Percentiles rank a stretch among this genome's conserved stretches.
Conservation (phyloP, 2,329 filamentous ascomycete genomes). For the Aspergillus awamori region DNA sequence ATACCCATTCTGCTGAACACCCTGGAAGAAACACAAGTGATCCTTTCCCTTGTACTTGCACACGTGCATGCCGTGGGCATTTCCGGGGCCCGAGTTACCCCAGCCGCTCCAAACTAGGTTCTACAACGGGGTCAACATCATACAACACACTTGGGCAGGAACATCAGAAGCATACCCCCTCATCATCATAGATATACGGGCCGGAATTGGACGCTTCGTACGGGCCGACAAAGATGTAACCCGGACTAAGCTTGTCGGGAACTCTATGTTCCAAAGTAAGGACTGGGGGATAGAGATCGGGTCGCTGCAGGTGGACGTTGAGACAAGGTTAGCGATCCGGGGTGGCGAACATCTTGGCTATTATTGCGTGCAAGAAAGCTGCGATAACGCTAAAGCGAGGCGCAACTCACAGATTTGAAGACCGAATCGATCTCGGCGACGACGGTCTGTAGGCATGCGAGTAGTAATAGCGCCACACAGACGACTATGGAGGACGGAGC, state of each 20-base stretch:
- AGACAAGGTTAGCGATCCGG: not conserved
- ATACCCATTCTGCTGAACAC: conserved; percentile 55
- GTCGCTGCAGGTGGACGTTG: conserved; percentile 33
- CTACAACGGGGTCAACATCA: conserved; percentile 24
- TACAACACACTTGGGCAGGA: not conserved
- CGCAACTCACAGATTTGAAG: conserved; percentile 41
- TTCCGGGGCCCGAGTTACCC: conserved; percentile 53
- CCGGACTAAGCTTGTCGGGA: conserved; percentile 43
- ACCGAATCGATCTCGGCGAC: conserved; percentile 35
- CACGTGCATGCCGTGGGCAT: conserved; percentile 52
- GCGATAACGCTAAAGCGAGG: not conserved
- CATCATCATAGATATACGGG: conserved; percentile 56
- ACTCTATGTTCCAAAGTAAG: conserved; percentile 35
- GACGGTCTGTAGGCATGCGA: conserved; percentile 15
- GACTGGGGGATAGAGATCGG: conserved; percentile 43
- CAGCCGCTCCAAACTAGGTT: conserved; percentile 56
- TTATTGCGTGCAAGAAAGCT: conserved; percentile 3
- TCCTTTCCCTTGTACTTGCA: conserved; percentile 53
- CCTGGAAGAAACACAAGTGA: conserved; percentile 58
- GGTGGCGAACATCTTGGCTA: conserved; percentile 11
- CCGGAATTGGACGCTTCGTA: conserved; percentile 54
- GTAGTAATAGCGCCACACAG: not conserved
- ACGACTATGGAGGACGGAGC: conserved; percentile 11
- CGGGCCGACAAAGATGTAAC: conserved; percentile 56
- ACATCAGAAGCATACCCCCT: conserved; percentile 39